phyloP scores from a whole-genome alignment of 257 asterid species.

The Lithospermum erythrorhizon region DNA sequence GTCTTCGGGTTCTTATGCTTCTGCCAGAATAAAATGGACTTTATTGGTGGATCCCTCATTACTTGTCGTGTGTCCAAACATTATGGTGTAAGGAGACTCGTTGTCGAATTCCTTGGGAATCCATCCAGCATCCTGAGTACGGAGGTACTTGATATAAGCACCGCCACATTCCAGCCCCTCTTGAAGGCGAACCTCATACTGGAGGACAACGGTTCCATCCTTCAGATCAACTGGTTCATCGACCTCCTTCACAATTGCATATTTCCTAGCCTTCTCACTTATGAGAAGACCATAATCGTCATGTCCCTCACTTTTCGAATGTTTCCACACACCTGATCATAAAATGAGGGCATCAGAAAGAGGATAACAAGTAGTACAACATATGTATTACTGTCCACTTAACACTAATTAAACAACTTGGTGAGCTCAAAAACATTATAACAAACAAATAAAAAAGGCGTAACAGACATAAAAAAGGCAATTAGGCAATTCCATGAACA shows the following conservation, averaged over 20 bases:
- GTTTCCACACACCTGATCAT: constrained; percentile 79
- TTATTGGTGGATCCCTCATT: constrained; percentile 96
- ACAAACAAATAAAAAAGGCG: too few relatives aligned
- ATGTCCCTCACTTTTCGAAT: constrained; percentile 84
- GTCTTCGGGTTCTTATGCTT: constrained; percentile 86
- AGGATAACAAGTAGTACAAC: neutral
- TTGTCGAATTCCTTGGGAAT: constrained; percentile 70
- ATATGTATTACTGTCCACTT: neutral
- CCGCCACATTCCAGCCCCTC: constrained; percentile 98
- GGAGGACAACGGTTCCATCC: constrained; percentile 74
- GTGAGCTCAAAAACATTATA: too few relatives aligned
- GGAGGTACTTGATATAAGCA: constrained; percentile 86
- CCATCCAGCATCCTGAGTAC: constrained; percentile 92
- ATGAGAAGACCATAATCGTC: constrained; percentile 94
- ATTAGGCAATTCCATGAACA: neutral
- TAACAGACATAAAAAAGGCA: too few relatives aligned
- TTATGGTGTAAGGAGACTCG: constrained; percentile 83
- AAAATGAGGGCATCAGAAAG: neutral
- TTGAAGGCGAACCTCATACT: constrained; percentile 87
- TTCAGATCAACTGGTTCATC: constrained; percentile 49
- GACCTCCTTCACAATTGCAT: constrained; percentile 79
- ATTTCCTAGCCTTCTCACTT: constrained; percentile 69
- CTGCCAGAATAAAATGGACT: constrained; percentile 88
- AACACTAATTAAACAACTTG: too few relatives aligned
- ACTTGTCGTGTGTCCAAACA: constrained; percentile 98